Evolutionary conservation across 1,139 yeast species (phyloP), one percentile per base, ranked within the genome.

Genomic region (Lodderomyces theae): DNA sequence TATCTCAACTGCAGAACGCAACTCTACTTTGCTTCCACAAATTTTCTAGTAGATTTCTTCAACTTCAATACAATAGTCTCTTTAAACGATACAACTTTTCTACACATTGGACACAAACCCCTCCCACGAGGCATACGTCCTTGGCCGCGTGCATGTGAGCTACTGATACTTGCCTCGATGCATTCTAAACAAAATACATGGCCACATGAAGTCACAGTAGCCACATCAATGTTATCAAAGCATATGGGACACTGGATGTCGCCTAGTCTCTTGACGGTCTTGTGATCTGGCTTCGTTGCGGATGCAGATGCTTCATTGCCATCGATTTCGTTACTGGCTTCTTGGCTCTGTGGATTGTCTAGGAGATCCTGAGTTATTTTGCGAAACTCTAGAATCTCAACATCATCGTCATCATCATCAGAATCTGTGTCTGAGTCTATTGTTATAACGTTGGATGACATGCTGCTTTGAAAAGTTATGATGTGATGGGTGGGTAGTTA

Each of bases 231-330:
- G n/a, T 62, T 60, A 43, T 72, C 77, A 48, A 72, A 71, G 50
- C 77, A 72, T 17, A 72, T 68, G 15, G 77, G 77, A 49, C 77
- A 72, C 49, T 69, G 69, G 13, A 67, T 54, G 43, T 68, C 71
- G 13, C 62, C 54, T 37, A 72, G 51, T 33, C 57, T 61, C 51
- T 70, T 70, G 28, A 63, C 58, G 12, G 53, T 48, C 34, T 52
- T 51, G 2, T 43, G 43, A 22, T 57, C 55, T 6, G 56, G 51
- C 10, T 21, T 17, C 12, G 32, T 26, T 6, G 19, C 13, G 11
- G 24, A 13, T 12, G 19, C 19, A 2, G 17, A 6, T n/a, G 5
- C n/a, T 4, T 22, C 17, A 12, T 32, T 18, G 35, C 21, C 31
- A 5, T 12, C 26, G 28, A 28, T 28, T n/a, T 8, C 8, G 9